Conservation (phyloP, 352 stramenopile species). For the Phytophthora constricta region DNA sequence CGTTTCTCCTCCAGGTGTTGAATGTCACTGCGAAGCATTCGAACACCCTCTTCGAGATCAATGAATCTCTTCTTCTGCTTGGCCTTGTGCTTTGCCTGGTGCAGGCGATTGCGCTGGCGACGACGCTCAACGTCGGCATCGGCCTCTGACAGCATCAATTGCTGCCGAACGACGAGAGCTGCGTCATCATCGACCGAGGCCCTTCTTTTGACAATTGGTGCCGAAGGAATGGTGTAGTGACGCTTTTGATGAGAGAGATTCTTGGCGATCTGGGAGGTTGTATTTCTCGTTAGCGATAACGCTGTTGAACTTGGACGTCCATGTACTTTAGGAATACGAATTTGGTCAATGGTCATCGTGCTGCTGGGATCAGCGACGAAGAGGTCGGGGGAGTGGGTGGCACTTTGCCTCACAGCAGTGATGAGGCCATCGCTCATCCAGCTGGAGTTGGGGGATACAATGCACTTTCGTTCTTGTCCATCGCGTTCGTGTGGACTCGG, state of each 20-base stretch:
- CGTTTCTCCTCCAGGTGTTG: neutral
- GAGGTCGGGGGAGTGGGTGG: too few relatives aligned
- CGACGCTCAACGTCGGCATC: neutral
- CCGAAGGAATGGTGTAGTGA: neutral
- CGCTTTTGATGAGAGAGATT: too few relatives aligned
- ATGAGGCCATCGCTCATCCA: neutral
- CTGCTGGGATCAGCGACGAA: too few relatives aligned
- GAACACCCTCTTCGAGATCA: neutral
- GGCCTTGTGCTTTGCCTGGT: neutral
- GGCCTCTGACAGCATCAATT: too few relatives aligned
- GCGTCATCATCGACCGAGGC: too few relatives aligned
- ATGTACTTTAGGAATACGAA: too few relatives aligned
- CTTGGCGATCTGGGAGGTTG: too few relatives aligned
- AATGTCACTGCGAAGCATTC: neutral
- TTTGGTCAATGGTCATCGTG: too few relatives aligned
- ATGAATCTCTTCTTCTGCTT: slow-evolving; percentile 9
- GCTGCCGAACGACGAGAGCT: too few relatives aligned
- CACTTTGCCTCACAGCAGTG: neutral
- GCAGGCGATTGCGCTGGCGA: neutral
- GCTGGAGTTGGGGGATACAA: neutral
- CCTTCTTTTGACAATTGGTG: neutral
- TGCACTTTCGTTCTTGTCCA: neutral
- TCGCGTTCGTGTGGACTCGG: neutral
- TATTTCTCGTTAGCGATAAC: too few relatives aligned
- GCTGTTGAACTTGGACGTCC: too few relatives aligned